Percentiles rank a stretch among this genome's conserved stretches.
Conservation (phyloP, 805 yeast species). For the Candida coquimbonensis region DNA sequence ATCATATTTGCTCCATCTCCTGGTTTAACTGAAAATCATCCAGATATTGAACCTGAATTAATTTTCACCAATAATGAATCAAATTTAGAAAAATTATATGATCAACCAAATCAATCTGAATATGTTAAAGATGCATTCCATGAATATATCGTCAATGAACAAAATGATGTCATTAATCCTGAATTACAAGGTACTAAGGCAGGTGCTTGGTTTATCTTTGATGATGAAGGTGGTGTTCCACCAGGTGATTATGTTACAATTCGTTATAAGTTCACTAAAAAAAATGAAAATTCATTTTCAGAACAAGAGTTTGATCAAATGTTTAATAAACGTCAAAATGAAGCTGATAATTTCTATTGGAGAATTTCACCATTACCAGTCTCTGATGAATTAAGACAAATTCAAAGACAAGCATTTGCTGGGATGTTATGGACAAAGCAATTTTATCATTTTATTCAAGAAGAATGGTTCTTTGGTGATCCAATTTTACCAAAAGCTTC, state of each 20-base stretch:
- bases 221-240: slow-evolving; percentile 70
- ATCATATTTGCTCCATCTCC: slow-evolving; percentile 76
- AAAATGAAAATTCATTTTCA: slow-evolving; percentile 42
- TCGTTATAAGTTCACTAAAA: slow-evolving; percentile 60
- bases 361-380: slow-evolving; percentile 80
- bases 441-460: slow-evolving; percentile 79
- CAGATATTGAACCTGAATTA: slow-evolving; percentile 69
- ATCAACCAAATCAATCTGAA: slow-evolving; percentile 40
- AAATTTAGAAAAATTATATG: slow-evolving; percentile 60
- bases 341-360: slow-evolving; percentile 92
- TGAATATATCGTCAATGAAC: slow-evolving; percentile 62
- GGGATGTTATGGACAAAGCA: slow-evolving; percentile 93
- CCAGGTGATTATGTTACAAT: slow-evolving; percentile 83
- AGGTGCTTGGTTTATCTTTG: slow-evolving; percentile 78
- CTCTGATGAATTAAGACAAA: slow-evolving; percentile 67
- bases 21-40: slow-evolving; percentile 46
- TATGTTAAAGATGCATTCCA: slow-evolving; percentile 90
- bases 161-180: slow-evolving; percentile 61
- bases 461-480: slow-evolving; percentile 85
- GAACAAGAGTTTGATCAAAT: slow-evolving; percentile 67
- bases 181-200: slow-evolving; percentile 69
- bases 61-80: slow-evolving; percentile 89
- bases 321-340: slow-evolving; percentile 67
- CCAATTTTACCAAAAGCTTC: slow-evolving; percentile 77
- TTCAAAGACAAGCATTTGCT: slow-evolving; percentile 91